Conservation (phyloP, 2,329 filamentous ascomycete genomes). For the Pseudocercospora eumusae region DNA sequence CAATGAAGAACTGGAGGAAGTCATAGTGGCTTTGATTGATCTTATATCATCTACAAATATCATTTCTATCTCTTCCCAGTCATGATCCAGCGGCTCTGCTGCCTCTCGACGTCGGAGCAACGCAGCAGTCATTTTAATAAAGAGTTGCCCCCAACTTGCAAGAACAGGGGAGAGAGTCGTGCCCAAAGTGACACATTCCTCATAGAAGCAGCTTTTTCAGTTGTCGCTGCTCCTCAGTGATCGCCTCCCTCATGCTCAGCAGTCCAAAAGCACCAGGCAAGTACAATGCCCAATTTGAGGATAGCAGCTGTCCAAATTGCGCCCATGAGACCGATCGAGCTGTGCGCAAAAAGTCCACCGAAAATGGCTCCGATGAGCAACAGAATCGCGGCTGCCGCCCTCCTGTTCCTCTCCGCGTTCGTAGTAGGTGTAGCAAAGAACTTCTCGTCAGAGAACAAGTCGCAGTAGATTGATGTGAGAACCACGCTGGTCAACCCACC, state of each 20-base stretch:
- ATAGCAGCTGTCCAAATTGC: conserved; percentile 52
- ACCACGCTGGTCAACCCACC: conserved; percentile 75
- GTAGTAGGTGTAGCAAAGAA: conserved; percentile 46
- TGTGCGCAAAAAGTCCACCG: conserved; percentile 59
- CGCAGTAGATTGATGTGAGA: conserved; percentile 78
- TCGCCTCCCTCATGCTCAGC: conserved; percentile 34
- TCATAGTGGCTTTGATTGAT: neutral
- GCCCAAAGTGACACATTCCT: neutral
- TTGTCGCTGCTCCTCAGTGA: neutral
- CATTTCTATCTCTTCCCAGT: neutral
- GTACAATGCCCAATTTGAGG: conserved; percentile 44
- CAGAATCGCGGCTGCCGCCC: conserved; percentile 53
- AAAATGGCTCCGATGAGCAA: conserved; percentile 57
- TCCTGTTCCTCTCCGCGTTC: conserved; percentile 57
- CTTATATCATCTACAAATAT: neutral
- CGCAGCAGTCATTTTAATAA: too few species aligned
- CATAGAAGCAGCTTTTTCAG: neutral
- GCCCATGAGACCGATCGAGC: conserved; percentile 53
- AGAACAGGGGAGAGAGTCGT: neutral
- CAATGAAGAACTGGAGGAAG: neutral
- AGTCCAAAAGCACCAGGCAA: conserved; percentile 48
- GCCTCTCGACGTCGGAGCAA: neutral
- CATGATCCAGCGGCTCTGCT: neutral
- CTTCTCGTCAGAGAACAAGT: conserved; percentile 68
- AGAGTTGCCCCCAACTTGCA: too few species aligned